Evolutionary conservation across 108 stramenopile genomes (phyloP).

Genomic region (Skeletonema costatum): DNA sequence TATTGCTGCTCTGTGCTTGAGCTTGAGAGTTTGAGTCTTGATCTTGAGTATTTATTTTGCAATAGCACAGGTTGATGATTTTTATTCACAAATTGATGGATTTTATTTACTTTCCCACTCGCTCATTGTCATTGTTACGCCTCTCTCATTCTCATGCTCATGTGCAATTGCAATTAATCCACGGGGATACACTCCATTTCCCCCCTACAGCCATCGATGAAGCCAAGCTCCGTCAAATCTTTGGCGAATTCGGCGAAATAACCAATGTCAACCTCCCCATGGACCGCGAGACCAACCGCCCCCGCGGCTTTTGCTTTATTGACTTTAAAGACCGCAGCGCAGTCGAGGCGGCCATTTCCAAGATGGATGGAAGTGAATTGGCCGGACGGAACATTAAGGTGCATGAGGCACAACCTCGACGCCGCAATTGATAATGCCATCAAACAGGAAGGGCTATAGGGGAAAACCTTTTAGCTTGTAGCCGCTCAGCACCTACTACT

Average conservation of each 20-base stretch:
- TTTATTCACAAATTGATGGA: background rate
- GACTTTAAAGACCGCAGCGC: slow-evolving; percentile 39
- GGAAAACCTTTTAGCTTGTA: too few species aligned
- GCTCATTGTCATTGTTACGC: background rate
- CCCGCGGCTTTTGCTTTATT: slow-evolving; percentile 62
- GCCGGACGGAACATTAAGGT: slow-evolving; percentile 60
- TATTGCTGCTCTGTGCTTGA: too few species aligned
- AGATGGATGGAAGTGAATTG: slow-evolving; percentile 50
- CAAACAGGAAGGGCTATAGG: too few species aligned
- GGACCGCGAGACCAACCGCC: slow-evolving; percentile 55
- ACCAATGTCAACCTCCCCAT: slow-evolving; percentile 64
- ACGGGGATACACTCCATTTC: too few species aligned
- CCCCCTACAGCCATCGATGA: slow-evolving; percentile 59
- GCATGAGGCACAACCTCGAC: too few species aligned
- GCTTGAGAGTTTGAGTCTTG: too few species aligned
- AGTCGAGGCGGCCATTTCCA: slow-evolving; percentile 54
- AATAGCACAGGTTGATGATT: background rate
- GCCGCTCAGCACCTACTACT: too few species aligned
- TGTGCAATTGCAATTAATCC: background rate
- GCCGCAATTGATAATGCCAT: too few species aligned
- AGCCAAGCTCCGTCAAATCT: slow-evolving; percentile 49
- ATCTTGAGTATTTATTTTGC: background rate
- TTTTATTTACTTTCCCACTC: too few species aligned
- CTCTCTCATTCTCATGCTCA: too few species aligned
- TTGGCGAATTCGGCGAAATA: slow-evolving; percentile 52